Evolutionary conservation across 768 basidiomycete genomes (phyloP).

Genomic region (Suillus clintonianus): DNA sequence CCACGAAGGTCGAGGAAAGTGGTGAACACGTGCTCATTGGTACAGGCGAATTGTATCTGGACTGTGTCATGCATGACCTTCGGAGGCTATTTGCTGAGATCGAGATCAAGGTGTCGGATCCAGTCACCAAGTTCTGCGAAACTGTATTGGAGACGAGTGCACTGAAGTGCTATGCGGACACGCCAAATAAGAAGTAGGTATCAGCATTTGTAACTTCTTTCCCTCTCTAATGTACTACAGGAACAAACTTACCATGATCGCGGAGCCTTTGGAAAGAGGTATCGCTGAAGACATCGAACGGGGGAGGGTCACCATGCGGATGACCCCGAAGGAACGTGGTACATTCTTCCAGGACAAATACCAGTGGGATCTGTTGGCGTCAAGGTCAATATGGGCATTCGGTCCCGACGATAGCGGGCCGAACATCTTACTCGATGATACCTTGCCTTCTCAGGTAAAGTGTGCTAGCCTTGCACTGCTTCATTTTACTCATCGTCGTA

Average conservation of each 20-base stretch:
- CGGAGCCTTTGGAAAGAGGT: slow-evolving; percentile 94
- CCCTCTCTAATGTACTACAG: slow-evolving; percentile 41
- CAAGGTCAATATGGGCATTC: slow-evolving; percentile 99
- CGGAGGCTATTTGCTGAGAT: slow-evolving; percentile 93
- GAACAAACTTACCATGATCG: slow-evolving; percentile 99
- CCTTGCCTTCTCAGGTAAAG: slow-evolving; percentile 85
- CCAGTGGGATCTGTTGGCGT: slow-evolving; percentile 97
- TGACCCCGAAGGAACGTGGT: slow-evolving; percentile 93
- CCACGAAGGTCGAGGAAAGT: slow-evolving; percentile 97
- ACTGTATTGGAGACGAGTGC: slow-evolving; percentile 98
- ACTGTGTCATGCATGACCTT: slow-evolving; percentile 96
- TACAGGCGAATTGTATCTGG: slow-evolving; percentile 95
- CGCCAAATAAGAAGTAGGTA: slow-evolving; percentile 95
- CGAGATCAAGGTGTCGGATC: slow-evolving; percentile 99
- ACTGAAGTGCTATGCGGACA: slow-evolving; percentile 98
- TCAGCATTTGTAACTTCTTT: background rate
- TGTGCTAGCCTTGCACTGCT: background rate
- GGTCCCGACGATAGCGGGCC: slow-evolving; percentile 95
- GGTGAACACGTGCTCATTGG: slow-evolving; percentile 97
- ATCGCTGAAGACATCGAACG: slow-evolving; percentile 96
- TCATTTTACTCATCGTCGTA: slow-evolving; percentile 2
- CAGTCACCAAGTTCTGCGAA: slow-evolving; percentile 97
- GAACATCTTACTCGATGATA: slow-evolving; percentile 94
- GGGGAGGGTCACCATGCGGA: slow-evolving; percentile 90
- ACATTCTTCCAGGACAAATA: slow-evolving; percentile 97